Conservation (phyloP, 345 rosid species). For the Noccaea caerulescens region DNA sequence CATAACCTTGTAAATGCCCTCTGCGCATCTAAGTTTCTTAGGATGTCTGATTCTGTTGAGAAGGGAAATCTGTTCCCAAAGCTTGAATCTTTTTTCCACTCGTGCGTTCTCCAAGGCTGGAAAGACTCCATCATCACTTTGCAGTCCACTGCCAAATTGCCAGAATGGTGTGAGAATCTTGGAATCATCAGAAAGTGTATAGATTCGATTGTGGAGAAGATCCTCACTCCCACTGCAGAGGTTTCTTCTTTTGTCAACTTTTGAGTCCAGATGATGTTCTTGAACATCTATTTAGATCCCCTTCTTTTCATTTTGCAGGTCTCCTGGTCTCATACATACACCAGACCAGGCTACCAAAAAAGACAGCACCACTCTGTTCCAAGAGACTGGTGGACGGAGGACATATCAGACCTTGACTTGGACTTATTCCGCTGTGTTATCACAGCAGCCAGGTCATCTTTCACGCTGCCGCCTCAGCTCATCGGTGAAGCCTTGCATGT, state of each 20-base stretch:
- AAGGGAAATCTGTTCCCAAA: constrained; percentile 77
- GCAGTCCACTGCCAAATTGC: constrained; percentile 63
- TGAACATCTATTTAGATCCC: constrained; percentile 8
- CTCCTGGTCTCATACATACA: constrained; percentile 89
- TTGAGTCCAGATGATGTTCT: constrained; percentile 8
- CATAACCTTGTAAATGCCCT: constrained; percentile 80
- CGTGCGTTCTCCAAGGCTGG: constrained; percentile 96
- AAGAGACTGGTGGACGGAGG: constrained; percentile 99
- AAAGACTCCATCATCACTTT: constrained; percentile 84
- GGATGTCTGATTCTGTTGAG: constrained; percentile 85
- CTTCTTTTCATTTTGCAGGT: constrained; percentile 55
- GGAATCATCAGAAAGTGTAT: constrained; percentile 84
- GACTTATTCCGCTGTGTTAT: constrained; percentile 83
- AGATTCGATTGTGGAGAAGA: constrained; percentile 81
- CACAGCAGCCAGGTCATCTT: constrained; percentile 67
- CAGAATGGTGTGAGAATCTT: constrained; percentile 90
- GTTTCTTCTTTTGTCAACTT: constrained; percentile 41
- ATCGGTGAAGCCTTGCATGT: constrained; percentile 96
- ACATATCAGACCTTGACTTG: constrained; percentile 84
- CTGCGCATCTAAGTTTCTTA: constrained; percentile 90
- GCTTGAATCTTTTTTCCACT: constrained; percentile 85
- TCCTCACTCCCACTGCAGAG: constrained; percentile 75
- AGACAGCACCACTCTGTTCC: constrained; percentile 70
- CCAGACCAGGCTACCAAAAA: constrained; percentile 72
- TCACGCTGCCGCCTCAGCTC: constrained; percentile 71